Percentiles rank a stretch among this genome's conserved stretches.
These are phyloP conservation scores for Lactifluus hygrophoroides DNA, from an alignment of 768 basidiomycete genomes.

Conservation along the genomic window DNA sequence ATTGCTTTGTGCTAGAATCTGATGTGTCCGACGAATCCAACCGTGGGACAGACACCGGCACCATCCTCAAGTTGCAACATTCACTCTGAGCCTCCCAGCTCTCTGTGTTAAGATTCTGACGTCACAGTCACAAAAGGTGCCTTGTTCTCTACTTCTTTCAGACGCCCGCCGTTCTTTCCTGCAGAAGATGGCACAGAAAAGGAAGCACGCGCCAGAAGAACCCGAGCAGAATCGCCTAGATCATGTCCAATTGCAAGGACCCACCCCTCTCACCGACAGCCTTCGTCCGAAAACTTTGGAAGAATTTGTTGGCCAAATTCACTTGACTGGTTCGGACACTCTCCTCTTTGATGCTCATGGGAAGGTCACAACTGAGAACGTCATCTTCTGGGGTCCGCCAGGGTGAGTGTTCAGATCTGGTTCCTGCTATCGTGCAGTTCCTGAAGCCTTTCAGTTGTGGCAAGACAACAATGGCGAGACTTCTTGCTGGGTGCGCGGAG, in stretches of 20 bases:
- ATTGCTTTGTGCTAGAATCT: too few relatives aligned
- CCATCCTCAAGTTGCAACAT: too few relatives aligned
- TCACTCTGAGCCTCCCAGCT: too few relatives aligned
- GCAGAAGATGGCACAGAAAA: too few relatives aligned
- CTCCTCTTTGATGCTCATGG: constrained; percentile 46
- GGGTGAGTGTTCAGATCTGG: constrained; percentile 33
- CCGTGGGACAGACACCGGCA: too few relatives aligned
- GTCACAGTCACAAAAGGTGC: too few relatives aligned
- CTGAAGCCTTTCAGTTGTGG: constrained; percentile 39
- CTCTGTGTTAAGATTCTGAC: too few relatives aligned
- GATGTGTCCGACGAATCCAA: too few relatives aligned
- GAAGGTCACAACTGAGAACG: constrained; percentile 45
- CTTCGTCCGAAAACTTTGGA: constrained; percentile 55
- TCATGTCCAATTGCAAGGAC: constrained; percentile 9
- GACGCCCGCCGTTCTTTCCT: too few relatives aligned
- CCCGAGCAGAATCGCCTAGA: too few relatives aligned
- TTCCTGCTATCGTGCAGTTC: neutral
- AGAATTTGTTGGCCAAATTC: constrained; percentile 65
- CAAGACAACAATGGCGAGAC: constrained; percentile 67
- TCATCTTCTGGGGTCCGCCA: constrained; percentile 71
- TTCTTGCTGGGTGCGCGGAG: constrained; percentile 52
- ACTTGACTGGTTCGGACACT: constrained; percentile 50
- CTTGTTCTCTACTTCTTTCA: too few relatives aligned
- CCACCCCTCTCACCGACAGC: constrained; percentile 59
- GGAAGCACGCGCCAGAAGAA: too few relatives aligned